A percentile compares a stretch with the other conserved stretches of the same genome.
Conservation (phyloP, 164 flowering plant species). For the Berberis vulgaris region DNA sequence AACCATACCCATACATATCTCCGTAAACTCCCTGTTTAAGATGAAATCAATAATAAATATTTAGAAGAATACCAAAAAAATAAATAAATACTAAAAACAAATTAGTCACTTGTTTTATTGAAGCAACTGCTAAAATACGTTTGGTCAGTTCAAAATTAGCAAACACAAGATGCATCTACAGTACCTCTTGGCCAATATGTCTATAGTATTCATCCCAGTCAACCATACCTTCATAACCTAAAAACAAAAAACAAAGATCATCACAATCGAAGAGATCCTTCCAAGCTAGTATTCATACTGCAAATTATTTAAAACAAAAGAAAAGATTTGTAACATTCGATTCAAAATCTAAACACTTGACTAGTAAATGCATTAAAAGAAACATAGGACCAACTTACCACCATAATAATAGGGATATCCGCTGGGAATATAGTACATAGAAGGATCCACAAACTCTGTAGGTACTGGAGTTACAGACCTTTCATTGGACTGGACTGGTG, state of each 20-base stretch:
- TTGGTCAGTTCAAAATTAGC: no score
- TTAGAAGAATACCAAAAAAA: no score
- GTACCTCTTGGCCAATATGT: conserved; percentile 3
- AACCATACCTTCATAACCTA: conserved; percentile 2
- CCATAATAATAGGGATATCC: conserved; percentile 47
- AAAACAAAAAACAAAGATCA: neutral
- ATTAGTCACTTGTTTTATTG: no score
- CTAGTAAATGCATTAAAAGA: neutral
- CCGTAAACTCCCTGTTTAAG: conserved; percentile 35
- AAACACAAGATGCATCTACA: neutral
- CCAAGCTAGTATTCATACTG: neutral
- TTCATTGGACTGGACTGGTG: conserved; percentile 36
- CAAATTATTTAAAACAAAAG: no score
- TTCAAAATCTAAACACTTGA: neutral
- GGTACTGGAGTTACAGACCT: conserved; percentile 27
- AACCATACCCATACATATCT: conserved; percentile 70
- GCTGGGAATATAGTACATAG: conserved; percentile 29
- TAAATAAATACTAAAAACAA: no score
- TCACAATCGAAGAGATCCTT: neutral
- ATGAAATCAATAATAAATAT: no score
- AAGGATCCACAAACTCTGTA: conserved; percentile 29
- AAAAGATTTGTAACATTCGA: no score
- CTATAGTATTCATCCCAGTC: conserved; percentile 5
- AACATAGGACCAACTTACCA: conserved; percentile 21
- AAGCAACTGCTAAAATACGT: no score